phyloP scores from a whole-genome alignment of 2,329 filamentous ascomycete genomes.

The Nemania bipapillata region DNA sequence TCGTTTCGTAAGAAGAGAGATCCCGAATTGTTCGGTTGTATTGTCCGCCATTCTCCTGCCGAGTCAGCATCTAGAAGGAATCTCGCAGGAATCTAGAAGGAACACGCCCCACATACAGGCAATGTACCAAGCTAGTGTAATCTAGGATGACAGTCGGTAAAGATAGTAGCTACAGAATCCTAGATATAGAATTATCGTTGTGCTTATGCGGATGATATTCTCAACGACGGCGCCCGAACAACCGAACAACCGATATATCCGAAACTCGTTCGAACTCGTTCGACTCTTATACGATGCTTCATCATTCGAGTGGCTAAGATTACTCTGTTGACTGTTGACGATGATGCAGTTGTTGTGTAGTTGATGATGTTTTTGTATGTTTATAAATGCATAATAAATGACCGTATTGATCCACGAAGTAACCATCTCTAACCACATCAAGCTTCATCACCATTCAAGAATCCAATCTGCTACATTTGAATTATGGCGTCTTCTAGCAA shows the following conservation, averaged over 20 bases:
- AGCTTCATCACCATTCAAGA: background rate
- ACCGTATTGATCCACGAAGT: background rate
- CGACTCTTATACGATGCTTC: slow-evolving; percentile 16
- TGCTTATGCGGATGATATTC: background rate
- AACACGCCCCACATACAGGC: background rate
- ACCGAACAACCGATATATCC: slow-evolving; percentile 29
- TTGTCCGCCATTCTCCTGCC: background rate
- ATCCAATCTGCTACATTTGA: background rate
- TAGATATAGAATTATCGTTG: background rate
- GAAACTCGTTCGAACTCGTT: slow-evolving; percentile 17
- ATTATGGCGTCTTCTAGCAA: slow-evolving; percentile 20
- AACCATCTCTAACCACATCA: background rate
- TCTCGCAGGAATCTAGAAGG: background rate
- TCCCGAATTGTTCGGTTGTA: background rate
- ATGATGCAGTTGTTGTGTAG: background rate
- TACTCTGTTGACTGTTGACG: slow-evolving; percentile 3
- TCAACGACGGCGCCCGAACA: background rate
- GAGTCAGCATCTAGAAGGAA: background rate
- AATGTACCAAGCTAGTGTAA: background rate
- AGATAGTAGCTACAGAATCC: background rate
- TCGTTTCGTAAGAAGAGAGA: background rate
- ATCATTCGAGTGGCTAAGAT: slow-evolving; percentile 5
- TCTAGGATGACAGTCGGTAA: background rate
- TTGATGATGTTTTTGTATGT: background rate
- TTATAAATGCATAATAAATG: background rate